phyloP scores from a whole-genome alignment of 257 asterid species.

The Salvia rosmarinus region DNA sequence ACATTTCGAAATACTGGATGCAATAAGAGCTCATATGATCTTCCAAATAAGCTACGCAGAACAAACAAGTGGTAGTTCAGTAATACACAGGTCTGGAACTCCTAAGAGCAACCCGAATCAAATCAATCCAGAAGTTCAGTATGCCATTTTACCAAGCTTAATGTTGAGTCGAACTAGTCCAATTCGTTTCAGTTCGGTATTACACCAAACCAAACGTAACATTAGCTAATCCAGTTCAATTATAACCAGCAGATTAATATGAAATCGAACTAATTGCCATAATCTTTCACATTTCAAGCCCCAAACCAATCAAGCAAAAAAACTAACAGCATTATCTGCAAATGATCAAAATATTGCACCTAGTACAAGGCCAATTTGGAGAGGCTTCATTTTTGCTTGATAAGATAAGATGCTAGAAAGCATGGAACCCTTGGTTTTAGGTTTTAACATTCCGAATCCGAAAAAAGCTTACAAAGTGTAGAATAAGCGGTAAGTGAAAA shows the following conservation, averaged over 20 bases:
- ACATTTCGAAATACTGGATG: neutral
- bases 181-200: neutral
- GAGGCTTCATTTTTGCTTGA: neutral
- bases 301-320: slow-evolving; percentile 8
- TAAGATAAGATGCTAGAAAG: neutral
- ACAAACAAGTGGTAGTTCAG: neutral
- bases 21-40: slow-evolving; percentile 1
- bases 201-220: neutral
- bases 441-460: neutral
- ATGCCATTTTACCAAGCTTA: neutral
- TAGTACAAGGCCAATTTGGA: no score
- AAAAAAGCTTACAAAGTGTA: neutral
- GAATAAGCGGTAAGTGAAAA: slow-evolving; percentile 1
- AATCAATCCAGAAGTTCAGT: neutral
- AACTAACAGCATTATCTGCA: neutral
- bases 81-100: neutral
- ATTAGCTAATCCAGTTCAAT: slow-evolving; percentile 1
- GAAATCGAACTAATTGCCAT: neutral
- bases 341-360: neutral
- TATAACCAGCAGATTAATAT: neutral
- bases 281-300: neutral
- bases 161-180: neutral
- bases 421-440: neutral
- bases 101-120: neutral
- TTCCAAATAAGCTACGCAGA: neutral